Percentiles rank a stretch among this genome's conserved stretches.
These are phyloP conservation scores for Cupressus sempervirens DNA, from an alignment of 75 land plant species.

Conservation along the genomic window DNA sequence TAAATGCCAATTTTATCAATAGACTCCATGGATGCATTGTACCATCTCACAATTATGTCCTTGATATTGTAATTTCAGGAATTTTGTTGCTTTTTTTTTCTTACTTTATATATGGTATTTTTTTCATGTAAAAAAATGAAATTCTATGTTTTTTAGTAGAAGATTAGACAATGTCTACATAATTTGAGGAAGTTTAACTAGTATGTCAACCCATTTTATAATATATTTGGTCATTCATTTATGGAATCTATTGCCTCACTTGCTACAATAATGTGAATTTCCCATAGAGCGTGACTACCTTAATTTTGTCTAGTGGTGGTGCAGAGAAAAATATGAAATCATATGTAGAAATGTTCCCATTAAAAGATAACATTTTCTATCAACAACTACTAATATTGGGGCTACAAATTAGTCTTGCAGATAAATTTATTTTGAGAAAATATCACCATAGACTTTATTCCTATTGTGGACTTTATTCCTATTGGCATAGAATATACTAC, in stretches of 20 bases:
- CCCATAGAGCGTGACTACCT: too few relatives aligned
- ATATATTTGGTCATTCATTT: background rate
- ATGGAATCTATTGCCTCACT: background rate
- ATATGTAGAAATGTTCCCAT: too few relatives aligned
- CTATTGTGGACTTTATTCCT: too few relatives aligned
- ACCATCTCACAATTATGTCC: background rate
- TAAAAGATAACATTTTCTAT: too few relatives aligned
- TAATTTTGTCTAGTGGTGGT: too few relatives aligned
- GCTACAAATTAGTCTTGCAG: too few relatives aligned
- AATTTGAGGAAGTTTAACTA: background rate
- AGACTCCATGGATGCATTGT: background rate
- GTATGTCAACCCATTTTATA: background rate
- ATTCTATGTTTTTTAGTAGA: background rate
- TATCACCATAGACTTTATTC: too few relatives aligned
- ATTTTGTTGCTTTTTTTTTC: background rate
- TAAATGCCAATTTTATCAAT: background rate
- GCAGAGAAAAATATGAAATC: too few relatives aligned
- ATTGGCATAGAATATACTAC: too few relatives aligned
- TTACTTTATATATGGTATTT: background rate
- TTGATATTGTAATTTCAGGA: conserved; percentile 7
- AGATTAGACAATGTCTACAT: background rate
- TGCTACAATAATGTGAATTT: background rate
- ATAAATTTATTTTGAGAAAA: too few relatives aligned
- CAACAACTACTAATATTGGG: too few relatives aligned
- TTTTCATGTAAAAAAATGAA: background rate